These are phyloP conservation scores for Paramyrothecium sp. DNA, from an alignment of 2,329 filamentous ascomycete genomes.

Conservation along the genomic window DNA sequence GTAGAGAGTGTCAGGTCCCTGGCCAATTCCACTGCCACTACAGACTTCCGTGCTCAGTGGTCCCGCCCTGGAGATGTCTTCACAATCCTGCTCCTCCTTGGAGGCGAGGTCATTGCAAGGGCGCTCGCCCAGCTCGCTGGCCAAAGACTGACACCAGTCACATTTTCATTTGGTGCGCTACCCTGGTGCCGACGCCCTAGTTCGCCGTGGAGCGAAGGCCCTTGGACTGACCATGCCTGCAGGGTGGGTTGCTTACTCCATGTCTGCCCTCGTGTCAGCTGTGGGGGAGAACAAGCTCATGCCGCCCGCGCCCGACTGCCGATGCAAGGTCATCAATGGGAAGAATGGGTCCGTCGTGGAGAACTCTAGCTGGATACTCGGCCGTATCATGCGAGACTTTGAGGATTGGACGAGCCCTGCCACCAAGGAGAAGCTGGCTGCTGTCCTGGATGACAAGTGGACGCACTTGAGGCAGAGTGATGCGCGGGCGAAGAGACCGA, in stretches of 20 bases:
- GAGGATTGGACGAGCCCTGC: conserved; percentile 21
- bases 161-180: not conserved
- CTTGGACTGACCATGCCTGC: not conserved
- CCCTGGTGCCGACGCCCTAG: not conserved
- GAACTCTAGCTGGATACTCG: conserved; percentile 40
- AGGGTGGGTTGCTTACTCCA: not conserved
- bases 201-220: not conserved
- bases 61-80: not conserved
- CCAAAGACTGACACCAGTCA: not conserved
- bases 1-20: too few relatives aligned
- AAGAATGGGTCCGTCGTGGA: conserved; percentile 30
- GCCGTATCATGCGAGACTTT: conserved; percentile 37
- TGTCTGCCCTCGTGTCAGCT: not conserved
- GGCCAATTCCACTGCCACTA: too few relatives aligned
- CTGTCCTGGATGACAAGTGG: not conserved
- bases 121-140: not conserved
- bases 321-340: conserved; percentile 28
- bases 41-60: too few relatives aligned
- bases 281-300: not conserved
- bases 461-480: not conserved
- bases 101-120: not conserved
- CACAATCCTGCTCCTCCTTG: not conserved
- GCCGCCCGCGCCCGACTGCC: not conserved
- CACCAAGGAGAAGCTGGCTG: not conserved
- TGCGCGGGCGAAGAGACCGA: not conserved